Evolutionary conservation across 371 early-diverging fungal genomes (phyloP).

Genomic region (Rhizomucor pusillus): DNA sequence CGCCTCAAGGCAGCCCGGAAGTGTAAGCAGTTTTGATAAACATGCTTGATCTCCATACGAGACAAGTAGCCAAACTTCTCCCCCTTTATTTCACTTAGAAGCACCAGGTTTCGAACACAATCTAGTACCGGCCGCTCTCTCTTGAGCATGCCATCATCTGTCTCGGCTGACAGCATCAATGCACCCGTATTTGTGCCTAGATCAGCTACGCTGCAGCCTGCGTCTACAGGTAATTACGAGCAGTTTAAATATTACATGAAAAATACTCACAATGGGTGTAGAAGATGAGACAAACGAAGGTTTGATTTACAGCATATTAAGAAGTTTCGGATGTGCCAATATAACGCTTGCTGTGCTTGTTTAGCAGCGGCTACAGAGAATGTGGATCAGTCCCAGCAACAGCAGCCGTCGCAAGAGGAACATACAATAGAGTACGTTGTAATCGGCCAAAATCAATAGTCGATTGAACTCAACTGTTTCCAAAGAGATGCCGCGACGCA

Average conservation of each 20-base stretch:
- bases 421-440: too few species aligned
- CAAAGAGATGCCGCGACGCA: too few species aligned
- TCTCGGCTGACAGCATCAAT: conserved; percentile 57
- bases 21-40: conserved; percentile 35
- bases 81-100: background rate
- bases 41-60: background rate
- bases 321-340: too few species aligned
- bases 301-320: too few species aligned
- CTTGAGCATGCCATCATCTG: conserved; percentile 33
- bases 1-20: conserved; percentile 53
- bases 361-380: too few species aligned
- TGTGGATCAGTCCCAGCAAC: too few species aligned
- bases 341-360: too few species aligned
- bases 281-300: too few species aligned
- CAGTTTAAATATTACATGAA: background rate
- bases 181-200: conserved; percentile 70
- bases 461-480: too few species aligned
- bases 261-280: background rate
- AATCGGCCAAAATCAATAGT: too few species aligned
- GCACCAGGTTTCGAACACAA: conserved; percentile 33
- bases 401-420: too few species aligned
- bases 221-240: background rate
- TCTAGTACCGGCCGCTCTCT: conserved; percentile 3
- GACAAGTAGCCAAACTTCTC: background rate
- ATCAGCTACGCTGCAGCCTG: conserved; percentile 10